Percentiles rank a stretch among this genome's conserved stretches.
phyloP scores from a whole-genome alignment of 1,139 yeast species.

The Trichomonascaceae sp. region DNA sequence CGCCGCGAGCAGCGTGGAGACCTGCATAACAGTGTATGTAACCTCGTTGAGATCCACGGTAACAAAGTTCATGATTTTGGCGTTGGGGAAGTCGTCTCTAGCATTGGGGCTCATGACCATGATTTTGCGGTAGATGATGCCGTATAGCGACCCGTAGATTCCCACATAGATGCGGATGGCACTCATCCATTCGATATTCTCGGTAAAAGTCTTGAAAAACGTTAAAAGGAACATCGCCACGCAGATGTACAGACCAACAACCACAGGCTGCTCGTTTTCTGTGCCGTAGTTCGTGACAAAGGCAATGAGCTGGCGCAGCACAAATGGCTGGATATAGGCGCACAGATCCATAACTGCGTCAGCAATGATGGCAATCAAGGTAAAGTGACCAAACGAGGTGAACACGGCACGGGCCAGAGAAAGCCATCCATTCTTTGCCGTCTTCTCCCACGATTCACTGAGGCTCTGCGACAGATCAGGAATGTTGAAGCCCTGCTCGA shows the following conservation, averaged over 20 bases:
- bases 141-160: conserved; percentile 43
- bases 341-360: conserved; percentile 3
- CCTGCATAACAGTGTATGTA: conserved; percentile 38
- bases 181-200: conserved; percentile 24
- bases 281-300: conserved; percentile 57
- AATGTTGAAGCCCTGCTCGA: conserved; percentile 46
- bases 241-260: conserved; percentile 71
- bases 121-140: conserved; percentile 67
- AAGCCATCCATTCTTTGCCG: conserved; percentile 18
- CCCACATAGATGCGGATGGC: conserved; percentile 18
- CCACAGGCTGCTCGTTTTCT: conserved; percentile 27
- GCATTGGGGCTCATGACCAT: conserved; percentile 69
- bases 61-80: conserved; percentile 77
- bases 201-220: conserved; percentile 55
- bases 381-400: conserved; percentile 43
- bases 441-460: conserved; percentile 34
- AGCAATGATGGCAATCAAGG: conserved; percentile 18
- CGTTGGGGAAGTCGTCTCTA: conserved; percentile 62
- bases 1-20: conserved; percentile 37
- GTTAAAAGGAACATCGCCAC: conserved; percentile 68
- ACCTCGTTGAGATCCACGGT: conserved; percentile 57
- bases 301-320: conserved; percentile 55
- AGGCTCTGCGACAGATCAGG: conserved; percentile 38
- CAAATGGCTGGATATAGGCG: conserved; percentile 54
- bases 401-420: conserved; percentile 41